Evolutionary conservation across 306 rosid species (phyloP), one percentile per base, ranked within the genome.

Genomic region (Cajanus cajan): DNA sequence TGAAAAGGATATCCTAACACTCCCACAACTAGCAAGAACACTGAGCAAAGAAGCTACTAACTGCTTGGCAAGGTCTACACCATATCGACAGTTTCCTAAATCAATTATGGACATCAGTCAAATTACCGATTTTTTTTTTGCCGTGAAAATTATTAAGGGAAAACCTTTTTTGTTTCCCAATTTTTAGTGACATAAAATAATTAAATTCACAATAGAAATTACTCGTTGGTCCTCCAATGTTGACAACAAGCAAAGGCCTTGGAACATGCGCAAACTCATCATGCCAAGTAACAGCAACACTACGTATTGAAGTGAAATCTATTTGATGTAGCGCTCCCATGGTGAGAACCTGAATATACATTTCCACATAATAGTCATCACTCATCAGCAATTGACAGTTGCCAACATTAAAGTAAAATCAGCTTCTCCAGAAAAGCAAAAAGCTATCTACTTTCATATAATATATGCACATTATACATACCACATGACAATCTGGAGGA

Each of bases 1-100:
- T n/a, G 98, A 88, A 82, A 90, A 95, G 85, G 98, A 92, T 91
- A 95, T 91, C 83, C 95, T 91, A 80, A 95, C 87, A 75, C 92
- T 92, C 75, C 97, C 98, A 80, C 98, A 95, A 86, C 90, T 90
- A 66, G 12, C 85, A 86, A 92, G 88, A 82, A 92, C 93, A 78
- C 71, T 85, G 43, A 83, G 88, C 84, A 95, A 84, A 83, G 85
- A 76, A 69, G 90, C 83, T 63, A 74, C 82, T 74, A 95, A 84
- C 77, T 95, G 91, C 91, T 84, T 92, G 74, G 95, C 98, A 71
- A 95, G 91, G 78, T 92, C 98, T 41, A 31, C 92, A 77, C 97
- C 96, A 83, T 89, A 95, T 8, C 90, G 89, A 76, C 98, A 95
- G 63, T 91, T 79, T 37, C 97, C 98, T 95, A 74, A 74, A 72